Percentiles rank a stretch among this genome's conserved stretches.
Conservation (phyloP, 2,329 filamentous ascomycete genomes). For the Cercospora zeina region DNA sequence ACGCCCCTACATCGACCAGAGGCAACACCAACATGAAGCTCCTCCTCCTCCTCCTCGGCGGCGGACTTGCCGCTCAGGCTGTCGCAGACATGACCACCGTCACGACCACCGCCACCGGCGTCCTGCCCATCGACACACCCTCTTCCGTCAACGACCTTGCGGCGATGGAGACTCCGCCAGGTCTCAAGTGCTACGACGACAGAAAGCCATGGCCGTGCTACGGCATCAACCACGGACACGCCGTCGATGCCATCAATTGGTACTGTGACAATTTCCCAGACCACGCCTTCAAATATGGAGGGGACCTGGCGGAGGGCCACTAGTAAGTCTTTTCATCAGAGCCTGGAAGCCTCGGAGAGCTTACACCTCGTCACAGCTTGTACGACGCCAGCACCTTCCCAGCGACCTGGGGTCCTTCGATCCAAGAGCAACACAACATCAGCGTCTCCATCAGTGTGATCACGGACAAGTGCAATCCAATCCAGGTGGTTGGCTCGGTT, state of each 20-base stretch:
- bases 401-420: not conserved
- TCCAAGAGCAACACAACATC: constrained; percentile 6
- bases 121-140: not conserved
- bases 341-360: not conserved
- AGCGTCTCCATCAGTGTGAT: constrained; percentile 10
- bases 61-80: not conserved
- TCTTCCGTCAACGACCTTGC: not conserved
- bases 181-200: constrained; percentile 17
- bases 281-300: not conserved
- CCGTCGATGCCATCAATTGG: constrained; percentile 11
- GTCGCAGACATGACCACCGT: not conserved
- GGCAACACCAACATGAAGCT: not conserved
- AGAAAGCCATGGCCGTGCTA: constrained; percentile 16
- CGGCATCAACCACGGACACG: constrained; percentile 8
- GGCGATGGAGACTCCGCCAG: constrained; percentile 2
- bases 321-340: constrained; percentile 4
- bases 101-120: not conserved
- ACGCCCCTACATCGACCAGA: not conserved
- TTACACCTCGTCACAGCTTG: not conserved
- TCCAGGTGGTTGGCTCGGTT: not conserved
- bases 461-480: constrained; percentile 1
- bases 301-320: not conserved
- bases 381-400: not conserved
- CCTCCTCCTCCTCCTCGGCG: not conserved
- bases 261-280: constrained; percentile 17